phyloP scores from a whole-genome alignment of 495 filamentous ascomycete genomes.

The Durotheca rogersii region DNA sequence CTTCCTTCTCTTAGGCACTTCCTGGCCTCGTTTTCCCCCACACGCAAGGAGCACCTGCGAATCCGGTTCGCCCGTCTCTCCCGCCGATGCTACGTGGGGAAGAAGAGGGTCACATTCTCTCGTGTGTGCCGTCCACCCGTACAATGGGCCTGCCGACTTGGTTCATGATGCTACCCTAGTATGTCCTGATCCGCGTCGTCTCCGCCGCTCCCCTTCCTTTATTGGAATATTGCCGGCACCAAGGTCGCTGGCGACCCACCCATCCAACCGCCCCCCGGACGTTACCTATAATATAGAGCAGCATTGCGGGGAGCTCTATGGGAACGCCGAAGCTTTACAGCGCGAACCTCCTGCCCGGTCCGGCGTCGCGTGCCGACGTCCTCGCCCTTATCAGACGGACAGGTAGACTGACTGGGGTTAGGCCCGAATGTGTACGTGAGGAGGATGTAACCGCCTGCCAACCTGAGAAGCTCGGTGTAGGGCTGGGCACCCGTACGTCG shows the following conservation, averaged over 20 bases:
- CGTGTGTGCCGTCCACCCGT: slow-evolving; percentile 5
- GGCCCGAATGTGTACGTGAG: not conserved
- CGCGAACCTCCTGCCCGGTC: slow-evolving; percentile 7
- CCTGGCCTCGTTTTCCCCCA: too few species aligned
- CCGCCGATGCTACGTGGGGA: slow-evolving; percentile 6
- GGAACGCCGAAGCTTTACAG: not conserved
- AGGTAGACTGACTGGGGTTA: not conserved
- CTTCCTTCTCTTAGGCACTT: too few species aligned
- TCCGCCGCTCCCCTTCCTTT: too few species aligned
- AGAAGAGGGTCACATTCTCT: slow-evolving; percentile 6
- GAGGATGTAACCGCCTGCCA: slow-evolving; percentile 12
- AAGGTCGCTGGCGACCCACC: not conserved
- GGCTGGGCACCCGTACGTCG: not conserved
- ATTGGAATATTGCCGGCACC: slow-evolving; percentile 15
- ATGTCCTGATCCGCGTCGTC: slow-evolving; percentile 13
- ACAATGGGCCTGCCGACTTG: slow-evolving; percentile 7
- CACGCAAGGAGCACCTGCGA: too few species aligned
- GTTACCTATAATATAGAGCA: not conserved
- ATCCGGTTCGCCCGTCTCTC: too few species aligned
- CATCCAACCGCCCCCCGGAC: not conserved
- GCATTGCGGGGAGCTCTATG: slow-evolving; percentile 20
- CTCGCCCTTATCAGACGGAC: slow-evolving; percentile 7
- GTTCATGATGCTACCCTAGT: slow-evolving; percentile 10
- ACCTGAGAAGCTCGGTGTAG: slow-evolving; percentile 12
- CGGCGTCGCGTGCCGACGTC: slow-evolving; percentile 1